Conservation (phyloP, 257 asterid genomes). For the Ligustrum vulgare region DNA sequence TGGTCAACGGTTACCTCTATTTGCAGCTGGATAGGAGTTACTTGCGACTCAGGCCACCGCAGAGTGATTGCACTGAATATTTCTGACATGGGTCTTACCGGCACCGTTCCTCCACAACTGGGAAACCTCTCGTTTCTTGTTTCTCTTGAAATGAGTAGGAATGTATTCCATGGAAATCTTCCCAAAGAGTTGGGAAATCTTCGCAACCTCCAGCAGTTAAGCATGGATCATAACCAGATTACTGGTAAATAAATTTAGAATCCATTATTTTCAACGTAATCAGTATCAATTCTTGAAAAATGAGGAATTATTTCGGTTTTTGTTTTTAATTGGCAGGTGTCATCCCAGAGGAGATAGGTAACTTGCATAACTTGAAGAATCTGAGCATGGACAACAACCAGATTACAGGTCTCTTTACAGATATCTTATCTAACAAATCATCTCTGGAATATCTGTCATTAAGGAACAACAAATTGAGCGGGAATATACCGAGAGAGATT, state of each 20-base stretch:
- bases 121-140: conserved; percentile 16
- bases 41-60: conserved; percentile 7
- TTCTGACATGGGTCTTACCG: conserved; percentile 9
- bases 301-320: background rate
- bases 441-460: background rate
- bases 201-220: conserved; percentile 3
- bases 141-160: conserved; percentile 10
- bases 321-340: background rate
- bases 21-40: conserved; percentile 27
- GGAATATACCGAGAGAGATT: conserved; percentile 18
- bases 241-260: background rate
- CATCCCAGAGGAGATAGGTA: conserved; percentile 20
- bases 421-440: conserved; percentile 18
- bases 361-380: conserved; percentile 1
- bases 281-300: background rate
- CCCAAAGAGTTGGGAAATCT: conserved; percentile 19
- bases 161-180: conserved; percentile 5
- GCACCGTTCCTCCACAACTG: conserved; percentile 3
- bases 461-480: conserved; percentile 1
- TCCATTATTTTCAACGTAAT: background rate
- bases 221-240: conserved; percentile 14
- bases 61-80: conserved; percentile 15
- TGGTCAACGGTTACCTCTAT: conserved; percentile 19
- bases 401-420: conserved; percentile 2
- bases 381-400: background rate